phyloP scores from a whole-genome alignment of 805 yeast species.

The Spathaspora gorwiae region DNA sequence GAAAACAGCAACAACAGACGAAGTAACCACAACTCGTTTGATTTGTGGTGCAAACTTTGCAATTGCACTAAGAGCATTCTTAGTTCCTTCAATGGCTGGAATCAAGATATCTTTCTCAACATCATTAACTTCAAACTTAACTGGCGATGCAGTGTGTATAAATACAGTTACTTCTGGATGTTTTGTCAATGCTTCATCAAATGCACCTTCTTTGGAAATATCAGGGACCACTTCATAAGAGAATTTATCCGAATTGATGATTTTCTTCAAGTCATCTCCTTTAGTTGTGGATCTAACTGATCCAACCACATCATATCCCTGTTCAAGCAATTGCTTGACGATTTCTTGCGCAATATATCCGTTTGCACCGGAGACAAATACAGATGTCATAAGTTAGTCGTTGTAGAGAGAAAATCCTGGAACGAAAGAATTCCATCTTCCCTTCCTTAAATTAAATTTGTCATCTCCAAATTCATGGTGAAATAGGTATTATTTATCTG shows the following conservation, averaged over 20 bases:
- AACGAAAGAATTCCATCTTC: no score
- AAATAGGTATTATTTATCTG: no score
- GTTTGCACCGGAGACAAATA: conserved; percentile 49
- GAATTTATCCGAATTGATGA: conserved; percentile 12
- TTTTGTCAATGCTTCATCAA: conserved; percentile 17
- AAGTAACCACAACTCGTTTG: conserved; percentile 37
- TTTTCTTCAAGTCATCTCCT: conserved; percentile 31
- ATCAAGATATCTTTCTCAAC: conserved; percentile 42
- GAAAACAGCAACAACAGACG: conserved; percentile 49
- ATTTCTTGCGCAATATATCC: conserved; percentile 53
- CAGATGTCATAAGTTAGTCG: conserved; percentile 7
- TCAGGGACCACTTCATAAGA: conserved; percentile 18
- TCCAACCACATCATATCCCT: conserved; percentile 39
- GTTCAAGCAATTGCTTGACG: conserved; percentile 32
- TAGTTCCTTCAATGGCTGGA: conserved; percentile 53
- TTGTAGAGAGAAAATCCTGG: no score
- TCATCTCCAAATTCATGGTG: no score
- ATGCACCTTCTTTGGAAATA: conserved; percentile 14
- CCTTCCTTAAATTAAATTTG: no score
- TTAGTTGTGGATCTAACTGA: conserved; percentile 9
- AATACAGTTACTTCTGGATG: conserved; percentile 20
- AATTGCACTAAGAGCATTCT: conserved; percentile 43
- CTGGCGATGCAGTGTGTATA: conserved; percentile 25
- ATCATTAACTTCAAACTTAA: conserved; percentile 14
- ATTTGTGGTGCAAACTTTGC: conserved; percentile 34